Conservation (phyloP, 2,329 filamentous ascomycete species). For the Pseudocercospora ulei region DNA sequence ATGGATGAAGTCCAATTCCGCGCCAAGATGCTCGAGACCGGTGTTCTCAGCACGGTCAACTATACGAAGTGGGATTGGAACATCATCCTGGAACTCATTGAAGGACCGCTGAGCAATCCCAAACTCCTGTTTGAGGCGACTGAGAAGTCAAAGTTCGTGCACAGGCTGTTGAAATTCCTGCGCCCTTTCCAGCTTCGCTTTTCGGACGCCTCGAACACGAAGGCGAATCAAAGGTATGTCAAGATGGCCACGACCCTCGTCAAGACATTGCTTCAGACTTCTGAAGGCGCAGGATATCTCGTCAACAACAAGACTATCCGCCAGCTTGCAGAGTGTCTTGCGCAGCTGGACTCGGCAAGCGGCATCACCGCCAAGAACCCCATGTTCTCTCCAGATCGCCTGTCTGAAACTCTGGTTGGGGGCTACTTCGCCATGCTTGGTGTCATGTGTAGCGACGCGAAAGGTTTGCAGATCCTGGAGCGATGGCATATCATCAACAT, state of each 20-base stretch:
- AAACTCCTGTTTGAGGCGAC: slow-evolving; percentile 90
- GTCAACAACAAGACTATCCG: slow-evolving; percentile 85
- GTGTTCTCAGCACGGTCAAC: slow-evolving; percentile 79
- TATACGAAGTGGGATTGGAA: slow-evolving; percentile 98
- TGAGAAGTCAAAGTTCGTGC: slow-evolving; percentile 91
- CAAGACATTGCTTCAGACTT: slow-evolving; percentile 72
- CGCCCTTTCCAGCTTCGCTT: slow-evolving; percentile 95
- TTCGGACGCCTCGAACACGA: slow-evolving; percentile 77
- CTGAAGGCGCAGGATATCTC: slow-evolving; percentile 75
- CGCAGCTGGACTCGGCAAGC: slow-evolving; percentile 81
- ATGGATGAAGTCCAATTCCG: slow-evolving; percentile 57
- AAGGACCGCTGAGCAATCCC: slow-evolving; percentile 80
- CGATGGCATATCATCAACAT: slow-evolving; percentile 98
- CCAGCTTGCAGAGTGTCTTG: slow-evolving; percentile 90
- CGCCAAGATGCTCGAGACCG: slow-evolving; percentile 61
- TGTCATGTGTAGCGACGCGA: slow-evolving; percentile 68
- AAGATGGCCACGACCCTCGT: slow-evolving; percentile 80
- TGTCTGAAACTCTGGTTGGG: slow-evolving; percentile 76
- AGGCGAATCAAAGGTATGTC: slow-evolving; percentile 89
- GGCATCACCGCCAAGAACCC: slow-evolving; percentile 67
- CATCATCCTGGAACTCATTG: slow-evolving; percentile 77
- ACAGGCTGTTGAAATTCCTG: slow-evolving; percentile 88
- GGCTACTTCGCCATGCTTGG: slow-evolving; percentile 94
- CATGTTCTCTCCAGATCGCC: slow-evolving; percentile 75
- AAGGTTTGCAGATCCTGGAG: slow-evolving; percentile 81